phyloP scores from a whole-genome alignment of 129 eudicot genomes.

The Sambucus nigra region DNA sequence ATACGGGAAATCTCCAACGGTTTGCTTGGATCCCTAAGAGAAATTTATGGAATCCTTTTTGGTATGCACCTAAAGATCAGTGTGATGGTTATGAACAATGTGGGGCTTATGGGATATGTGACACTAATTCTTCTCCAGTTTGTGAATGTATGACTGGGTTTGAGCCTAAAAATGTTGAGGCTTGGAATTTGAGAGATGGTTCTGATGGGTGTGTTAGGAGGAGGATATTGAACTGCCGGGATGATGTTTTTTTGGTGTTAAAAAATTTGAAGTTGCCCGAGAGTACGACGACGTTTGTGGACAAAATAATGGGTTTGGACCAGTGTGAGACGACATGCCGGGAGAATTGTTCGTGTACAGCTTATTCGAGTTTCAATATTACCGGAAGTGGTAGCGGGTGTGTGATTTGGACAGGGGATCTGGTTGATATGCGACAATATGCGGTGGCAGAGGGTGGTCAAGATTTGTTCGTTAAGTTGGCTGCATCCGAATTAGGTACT shows the following conservation, averaged over 20 bases:
- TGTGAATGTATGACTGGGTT: slow-evolving; percentile 51
- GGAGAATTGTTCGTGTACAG: slow-evolving; percentile 47
- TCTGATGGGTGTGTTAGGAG: slow-evolving; percentile 58
- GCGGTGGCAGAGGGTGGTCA: slow-evolving; percentile 70
- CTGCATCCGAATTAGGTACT: slow-evolving; percentile 66
- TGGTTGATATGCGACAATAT: slow-evolving; percentile 59
- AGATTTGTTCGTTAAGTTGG: slow-evolving; percentile 44
- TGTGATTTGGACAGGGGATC: slow-evolving; percentile 51
- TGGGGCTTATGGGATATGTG: slow-evolving; percentile 54
- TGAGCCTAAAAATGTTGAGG: slow-evolving; percentile 31
- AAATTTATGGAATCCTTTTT: slow-evolving; percentile 33
- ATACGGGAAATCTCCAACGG: slow-evolving; percentile 24
- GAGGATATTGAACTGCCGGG: slow-evolving; percentile 31
- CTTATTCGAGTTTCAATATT: slow-evolving; percentile 37
- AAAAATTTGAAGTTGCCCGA: slow-evolving; percentile 61
- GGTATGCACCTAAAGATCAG: slow-evolving; percentile 60
- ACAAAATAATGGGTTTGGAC: slow-evolving; percentile 26
- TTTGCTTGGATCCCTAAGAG: slow-evolving; percentile 43
- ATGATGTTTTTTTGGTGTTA: slow-evolving; percentile 41
- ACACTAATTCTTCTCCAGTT: slow-evolving; percentile 25
- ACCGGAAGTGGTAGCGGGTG: slow-evolving; percentile 53
- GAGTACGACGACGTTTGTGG: slow-evolving; percentile 34
- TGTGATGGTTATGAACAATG: slow-evolving; percentile 48
- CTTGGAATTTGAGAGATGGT: slow-evolving; percentile 59
- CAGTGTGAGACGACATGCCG: slow-evolving; percentile 35